Percentiles rank a stretch among this genome's conserved stretches.
Conservation (phyloP, 345 rosid genomes). For the Gossypium bickii region DNA sequence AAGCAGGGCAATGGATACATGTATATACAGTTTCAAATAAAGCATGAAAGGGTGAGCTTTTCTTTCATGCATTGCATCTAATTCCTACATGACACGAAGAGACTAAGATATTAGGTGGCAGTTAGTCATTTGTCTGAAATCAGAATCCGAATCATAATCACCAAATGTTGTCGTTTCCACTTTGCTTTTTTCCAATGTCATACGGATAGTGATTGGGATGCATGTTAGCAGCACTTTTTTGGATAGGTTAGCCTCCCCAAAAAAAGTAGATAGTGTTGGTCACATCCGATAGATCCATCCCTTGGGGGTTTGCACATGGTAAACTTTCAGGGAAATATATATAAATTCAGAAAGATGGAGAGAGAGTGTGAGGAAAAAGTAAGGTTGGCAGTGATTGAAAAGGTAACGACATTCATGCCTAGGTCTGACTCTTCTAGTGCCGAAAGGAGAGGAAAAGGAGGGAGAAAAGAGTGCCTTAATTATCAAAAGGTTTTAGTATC, state of each 20-base stretch:
- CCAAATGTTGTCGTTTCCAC: constrained; percentile 1
- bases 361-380: background rate
- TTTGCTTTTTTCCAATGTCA: constrained; percentile 12
- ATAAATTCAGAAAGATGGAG: background rate
- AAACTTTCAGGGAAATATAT: constrained; percentile 7
- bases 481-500: background rate
- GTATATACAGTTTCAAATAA: background rate
- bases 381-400: background rate
- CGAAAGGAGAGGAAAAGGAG: background rate
- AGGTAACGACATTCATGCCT: background rate
- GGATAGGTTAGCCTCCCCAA: background rate
- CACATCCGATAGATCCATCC: background rate
- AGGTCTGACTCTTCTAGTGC: background rate
- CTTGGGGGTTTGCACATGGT: background rate
- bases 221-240: background rate
- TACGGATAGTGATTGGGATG: background rate
- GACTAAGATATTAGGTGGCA: background rate
- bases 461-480: background rate
- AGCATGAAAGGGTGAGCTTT: background rate
- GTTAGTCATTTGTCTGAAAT: background rate
- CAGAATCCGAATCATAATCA: background rate
- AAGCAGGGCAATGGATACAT: background rate
- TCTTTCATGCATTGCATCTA: background rate
- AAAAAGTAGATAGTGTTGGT: background rate
- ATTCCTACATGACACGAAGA: background rate